Evolutionary conservation across 2,329 filamentous ascomycete genomes (phyloP).

Genomic region (Monosporascus sp.): DNA sequence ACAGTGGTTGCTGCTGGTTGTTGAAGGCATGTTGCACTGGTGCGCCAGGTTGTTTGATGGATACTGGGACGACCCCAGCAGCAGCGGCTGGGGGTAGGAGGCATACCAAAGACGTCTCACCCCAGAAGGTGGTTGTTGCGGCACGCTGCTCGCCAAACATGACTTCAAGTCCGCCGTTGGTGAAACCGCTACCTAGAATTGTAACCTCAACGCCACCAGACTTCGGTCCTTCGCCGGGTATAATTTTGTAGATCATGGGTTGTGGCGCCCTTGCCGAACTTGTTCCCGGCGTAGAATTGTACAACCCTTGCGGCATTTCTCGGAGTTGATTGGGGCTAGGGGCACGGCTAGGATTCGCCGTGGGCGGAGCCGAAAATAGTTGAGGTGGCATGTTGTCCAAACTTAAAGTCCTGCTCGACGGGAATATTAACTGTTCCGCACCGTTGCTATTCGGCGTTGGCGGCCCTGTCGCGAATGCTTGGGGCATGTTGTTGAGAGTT

Average conservation of each 20-base stretch:
- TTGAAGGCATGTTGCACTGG: constrained; percentile 31
- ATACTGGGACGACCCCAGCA: constrained; percentile 65
- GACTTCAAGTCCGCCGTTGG: constrained; percentile 68
- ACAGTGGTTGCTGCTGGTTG: constrained; percentile 42
- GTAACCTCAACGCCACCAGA: constrained; percentile 84
- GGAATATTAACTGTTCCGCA: constrained; percentile 50
- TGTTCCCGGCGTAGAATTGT: constrained; percentile 43
- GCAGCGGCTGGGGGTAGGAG: constrained; percentile 65
- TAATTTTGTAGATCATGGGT: constrained; percentile 73
- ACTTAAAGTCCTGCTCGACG: constrained; percentile 54
- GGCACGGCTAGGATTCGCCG: constrained; percentile 70
- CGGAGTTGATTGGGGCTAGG: constrained; percentile 58
- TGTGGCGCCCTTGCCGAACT: constrained; percentile 42
- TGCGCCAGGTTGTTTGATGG: constrained; percentile 49
- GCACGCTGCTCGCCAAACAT: constrained; percentile 68
- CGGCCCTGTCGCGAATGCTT: constrained; percentile 51
- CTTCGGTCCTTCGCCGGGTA: constrained; percentile 75
- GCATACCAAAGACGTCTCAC: constrained; percentile 73
- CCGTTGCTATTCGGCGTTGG: constrained; percentile 59
- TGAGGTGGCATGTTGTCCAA: constrained; percentile 60
- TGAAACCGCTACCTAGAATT: constrained; percentile 74
- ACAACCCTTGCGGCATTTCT: constrained; percentile 38
- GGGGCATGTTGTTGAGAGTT: constrained; percentile 18
- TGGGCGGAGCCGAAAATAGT: constrained; percentile 66
- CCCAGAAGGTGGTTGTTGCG: constrained; percentile 74